A percentile compares a stretch with the other conserved stretches of the same genome.
Conservation (phyloP, 495 filamentous ascomycete species). For the Massariosphaeria phaeospora region DNA sequence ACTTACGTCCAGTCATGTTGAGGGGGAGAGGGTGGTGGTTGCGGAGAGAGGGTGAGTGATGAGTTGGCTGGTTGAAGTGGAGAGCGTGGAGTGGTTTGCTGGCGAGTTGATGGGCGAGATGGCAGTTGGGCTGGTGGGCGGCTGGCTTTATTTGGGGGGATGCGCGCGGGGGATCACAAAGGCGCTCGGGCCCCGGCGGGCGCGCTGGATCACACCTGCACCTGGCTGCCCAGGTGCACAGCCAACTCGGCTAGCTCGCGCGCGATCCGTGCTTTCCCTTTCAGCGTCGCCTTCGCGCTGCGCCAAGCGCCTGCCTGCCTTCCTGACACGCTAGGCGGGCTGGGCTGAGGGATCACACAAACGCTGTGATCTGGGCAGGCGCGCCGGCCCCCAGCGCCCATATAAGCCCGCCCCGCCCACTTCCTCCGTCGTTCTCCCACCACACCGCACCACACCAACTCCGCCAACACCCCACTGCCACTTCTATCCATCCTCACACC, state of each 20-base stretch:
- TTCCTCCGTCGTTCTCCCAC: slow-evolving; percentile 50
- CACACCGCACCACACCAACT: slow-evolving; percentile 41
- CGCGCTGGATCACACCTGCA: slow-evolving; percentile 8
- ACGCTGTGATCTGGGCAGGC: slow-evolving; percentile 18
- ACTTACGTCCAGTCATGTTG: slow-evolving; percentile 95
- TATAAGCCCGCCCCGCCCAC: slow-evolving; percentile 31
- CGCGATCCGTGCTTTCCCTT: slow-evolving; percentile 3
- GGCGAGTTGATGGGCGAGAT: slow-evolving; percentile 2
- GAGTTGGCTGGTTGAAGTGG: slow-evolving; percentile 6
- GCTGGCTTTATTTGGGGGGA: background rate
- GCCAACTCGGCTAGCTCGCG: background rate
- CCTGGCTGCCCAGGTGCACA: background rate
- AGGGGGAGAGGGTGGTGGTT: slow-evolving; percentile 3
- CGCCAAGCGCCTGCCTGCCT: slow-evolving; percentile 4
- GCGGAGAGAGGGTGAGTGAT: background rate
- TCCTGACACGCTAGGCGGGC: no score
- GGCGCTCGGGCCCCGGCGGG: no score
- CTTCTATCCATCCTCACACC: slow-evolving; percentile 22
- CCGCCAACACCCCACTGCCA: slow-evolving; percentile 20
- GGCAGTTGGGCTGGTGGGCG: slow-evolving; percentile 1
- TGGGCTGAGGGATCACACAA: no score
- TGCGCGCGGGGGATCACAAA: no score
- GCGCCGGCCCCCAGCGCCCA: slow-evolving; percentile 21
- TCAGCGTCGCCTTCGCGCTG: slow-evolving; percentile 1
- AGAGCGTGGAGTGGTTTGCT: no score